phyloP scores from a whole-genome alignment of 1,284 basidiomycete genomes.

The Fereydounia khargensis region DNA sequence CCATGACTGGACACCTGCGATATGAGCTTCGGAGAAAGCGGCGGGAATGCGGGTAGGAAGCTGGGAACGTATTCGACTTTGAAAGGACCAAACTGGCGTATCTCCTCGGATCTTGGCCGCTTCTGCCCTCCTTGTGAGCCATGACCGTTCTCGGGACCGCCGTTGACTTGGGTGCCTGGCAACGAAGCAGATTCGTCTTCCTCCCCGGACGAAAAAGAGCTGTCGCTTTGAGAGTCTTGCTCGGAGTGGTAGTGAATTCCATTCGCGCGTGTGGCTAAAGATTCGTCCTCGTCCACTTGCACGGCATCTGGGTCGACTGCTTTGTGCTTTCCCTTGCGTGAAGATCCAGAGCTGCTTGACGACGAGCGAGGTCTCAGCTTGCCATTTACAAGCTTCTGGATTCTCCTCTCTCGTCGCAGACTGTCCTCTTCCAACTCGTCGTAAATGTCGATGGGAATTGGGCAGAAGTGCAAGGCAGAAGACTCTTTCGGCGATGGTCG shows the following conservation, averaged over 20 bases:
- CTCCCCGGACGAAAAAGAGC: too few relatives aligned
- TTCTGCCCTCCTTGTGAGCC: too few relatives aligned
- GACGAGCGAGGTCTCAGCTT: neutral
- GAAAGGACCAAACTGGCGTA: conserved; percentile 11
- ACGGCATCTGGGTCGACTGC: neutral
- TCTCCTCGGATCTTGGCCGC: neutral
- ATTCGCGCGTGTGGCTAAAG: too few relatives aligned
- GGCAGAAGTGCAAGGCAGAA: neutral
- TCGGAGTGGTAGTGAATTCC: too few relatives aligned
- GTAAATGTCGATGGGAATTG: neutral
- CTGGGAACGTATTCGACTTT: conserved; percentile 28
- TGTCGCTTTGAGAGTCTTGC: too few relatives aligned
- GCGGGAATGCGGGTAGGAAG: conserved; percentile 20
- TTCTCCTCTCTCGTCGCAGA: neutral
- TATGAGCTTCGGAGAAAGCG: too few relatives aligned
- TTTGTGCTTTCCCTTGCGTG: neutral
- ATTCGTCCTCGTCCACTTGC: neutral
- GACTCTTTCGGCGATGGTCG: neutral
- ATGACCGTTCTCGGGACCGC: too few relatives aligned
- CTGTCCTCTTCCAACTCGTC: neutral
- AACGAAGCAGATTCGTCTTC: too few relatives aligned
- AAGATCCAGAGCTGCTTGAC: too few relatives aligned
- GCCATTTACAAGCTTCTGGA: neutral
- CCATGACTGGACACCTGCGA: too few relatives aligned
- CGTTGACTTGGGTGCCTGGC: too few relatives aligned